Percentiles rank a stretch among this genome's conserved stretches.
These are phyloP conservation scores for Gossypium trilobum DNA, from an alignment of 441 rosid genomes.

Conservation along the genomic window DNA sequence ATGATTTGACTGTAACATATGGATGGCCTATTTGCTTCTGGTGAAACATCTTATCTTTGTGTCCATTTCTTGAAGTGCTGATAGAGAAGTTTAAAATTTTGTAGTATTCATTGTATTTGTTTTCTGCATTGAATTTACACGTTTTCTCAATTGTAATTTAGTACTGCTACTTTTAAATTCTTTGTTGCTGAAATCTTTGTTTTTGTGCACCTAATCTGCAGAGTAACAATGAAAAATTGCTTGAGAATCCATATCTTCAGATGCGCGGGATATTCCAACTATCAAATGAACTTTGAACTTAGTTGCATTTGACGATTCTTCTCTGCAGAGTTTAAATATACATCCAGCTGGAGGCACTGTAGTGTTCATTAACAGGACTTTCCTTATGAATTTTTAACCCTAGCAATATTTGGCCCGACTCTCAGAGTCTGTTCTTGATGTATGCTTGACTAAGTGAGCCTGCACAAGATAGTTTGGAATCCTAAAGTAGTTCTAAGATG, in stretches of 20 bases:
- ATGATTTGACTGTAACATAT: background rate
- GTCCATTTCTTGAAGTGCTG: background rate
- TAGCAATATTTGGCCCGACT: conserved; percentile 19
- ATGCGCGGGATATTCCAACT: conserved; percentile 94
- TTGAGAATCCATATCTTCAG: conserved; percentile 98
- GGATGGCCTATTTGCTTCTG: conserved; percentile 7
- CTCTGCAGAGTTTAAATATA: background rate
- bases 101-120: background rate
- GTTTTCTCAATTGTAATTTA: background rate
- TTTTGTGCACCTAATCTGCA: conserved; percentile 29
- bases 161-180: background rate
- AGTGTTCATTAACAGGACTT: conserved; percentile 14
- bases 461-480: conserved; percentile 17
- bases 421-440: conserved; percentile 16
- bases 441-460: conserved; percentile 18
- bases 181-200: conserved; percentile 15
- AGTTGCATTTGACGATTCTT: conserved; percentile 22
- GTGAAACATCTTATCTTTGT: background rate
- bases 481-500: conserved; percentile 15
- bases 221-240: conserved; percentile 95
- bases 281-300: conserved; percentile 58
- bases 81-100: background rate
- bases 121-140: background rate
- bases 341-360: conserved; percentile 20
- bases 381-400: conserved; percentile 20